Conservation (phyloP, 768 basidiomycete genomes). For the Amanita inopinata region DNA sequence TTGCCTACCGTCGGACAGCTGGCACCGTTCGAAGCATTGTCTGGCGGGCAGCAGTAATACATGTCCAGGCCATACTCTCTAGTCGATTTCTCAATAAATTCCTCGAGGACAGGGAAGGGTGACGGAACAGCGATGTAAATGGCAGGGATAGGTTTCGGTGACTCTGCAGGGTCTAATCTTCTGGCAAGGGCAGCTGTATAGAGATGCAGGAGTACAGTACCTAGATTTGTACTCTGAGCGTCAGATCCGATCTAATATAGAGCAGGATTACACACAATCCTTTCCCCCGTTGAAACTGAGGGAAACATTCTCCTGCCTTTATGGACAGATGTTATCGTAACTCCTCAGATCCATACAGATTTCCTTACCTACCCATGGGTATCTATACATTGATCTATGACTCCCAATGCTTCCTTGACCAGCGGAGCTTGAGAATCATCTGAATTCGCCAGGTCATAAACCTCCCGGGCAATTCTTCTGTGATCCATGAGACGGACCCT, state of each 20-base stretch:
- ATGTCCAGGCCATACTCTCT: slow-evolving; percentile 68
- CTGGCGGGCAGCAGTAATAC: slow-evolving; percentile 41
- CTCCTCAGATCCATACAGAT: slow-evolving; percentile 7
- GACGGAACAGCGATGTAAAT: slow-evolving; percentile 88
- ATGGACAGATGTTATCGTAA: slow-evolving; percentile 12
- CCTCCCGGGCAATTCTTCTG: slow-evolving; percentile 41
- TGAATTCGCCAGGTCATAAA: slow-evolving; percentile 52
- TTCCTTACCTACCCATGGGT: slow-evolving; percentile 63
- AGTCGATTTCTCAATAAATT: slow-evolving; percentile 63
- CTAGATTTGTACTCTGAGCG: slow-evolving; percentile 28
- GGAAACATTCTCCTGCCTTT: slow-evolving; percentile 60
- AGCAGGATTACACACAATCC: slow-evolving; percentile 56
- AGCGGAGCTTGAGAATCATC: slow-evolving; percentile 42
- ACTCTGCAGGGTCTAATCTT: slow-evolving; percentile 22
- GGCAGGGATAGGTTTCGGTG: slow-evolving; percentile 42
- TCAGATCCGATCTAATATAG: slow-evolving; percentile 2
- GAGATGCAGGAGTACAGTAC: slow-evolving; percentile 91
- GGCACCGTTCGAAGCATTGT: slow-evolving; percentile 38
- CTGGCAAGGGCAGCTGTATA: slow-evolving; percentile 65
- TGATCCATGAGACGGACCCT: slow-evolving; percentile 42
- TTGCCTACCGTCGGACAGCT: slow-evolving; percentile 25
- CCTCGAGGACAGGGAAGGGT: slow-evolving; percentile 77
- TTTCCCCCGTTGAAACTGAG: slow-evolving; percentile 99
- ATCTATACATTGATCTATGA: slow-evolving; percentile 72
- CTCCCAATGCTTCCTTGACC: slow-evolving; percentile 72